A percentile compares a stretch with the other conserved stretches of the same genome.
phyloP scores from a whole-genome alignment of 2,329 filamentous ascomycete genomes.

The Calonectria crousiana region DNA sequence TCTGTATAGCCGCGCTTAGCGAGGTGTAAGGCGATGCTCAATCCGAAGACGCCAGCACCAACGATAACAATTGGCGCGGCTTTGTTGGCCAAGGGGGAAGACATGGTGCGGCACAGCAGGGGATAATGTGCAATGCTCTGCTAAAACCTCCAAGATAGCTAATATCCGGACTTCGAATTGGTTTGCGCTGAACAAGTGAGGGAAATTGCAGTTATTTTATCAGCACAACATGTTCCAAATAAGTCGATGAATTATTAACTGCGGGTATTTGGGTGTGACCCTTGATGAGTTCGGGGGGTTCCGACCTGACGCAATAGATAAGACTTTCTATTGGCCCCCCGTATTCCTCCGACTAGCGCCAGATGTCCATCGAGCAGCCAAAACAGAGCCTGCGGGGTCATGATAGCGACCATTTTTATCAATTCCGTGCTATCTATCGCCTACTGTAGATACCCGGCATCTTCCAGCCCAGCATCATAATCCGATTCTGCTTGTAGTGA shows the following conservation, averaged over 20 bases:
- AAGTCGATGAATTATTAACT: not conserved
- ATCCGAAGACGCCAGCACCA: constrained; percentile 42
- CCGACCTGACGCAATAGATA: not conserved
- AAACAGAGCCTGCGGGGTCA: not conserved
- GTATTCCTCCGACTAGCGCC: constrained; percentile 23
- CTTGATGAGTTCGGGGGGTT: not conserved
- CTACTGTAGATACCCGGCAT: not conserved
- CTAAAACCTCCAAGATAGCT: not conserved
- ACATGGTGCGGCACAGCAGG: not conserved
- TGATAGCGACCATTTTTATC: not conserved
- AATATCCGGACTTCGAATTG: not conserved
- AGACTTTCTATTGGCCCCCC: constrained; percentile 2
- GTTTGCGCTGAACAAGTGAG: not conserved
- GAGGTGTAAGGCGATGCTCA: constrained; percentile 48
- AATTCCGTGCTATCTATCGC: not conserved
- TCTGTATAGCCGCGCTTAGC: constrained; percentile 55
- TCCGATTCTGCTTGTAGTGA: not conserved
- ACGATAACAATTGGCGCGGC: constrained; percentile 19
- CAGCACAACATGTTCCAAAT: not conserved
- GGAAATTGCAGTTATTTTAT: not conserved
- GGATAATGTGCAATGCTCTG: not conserved
- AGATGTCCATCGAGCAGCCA: not conserved
- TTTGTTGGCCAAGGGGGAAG: not conserved
- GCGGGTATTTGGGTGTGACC: not conserved
- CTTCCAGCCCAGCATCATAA: not conserved